phyloP scores from a whole-genome alignment of 73 alveolate genomes.

The Paraurostyla sp. region DNA sequence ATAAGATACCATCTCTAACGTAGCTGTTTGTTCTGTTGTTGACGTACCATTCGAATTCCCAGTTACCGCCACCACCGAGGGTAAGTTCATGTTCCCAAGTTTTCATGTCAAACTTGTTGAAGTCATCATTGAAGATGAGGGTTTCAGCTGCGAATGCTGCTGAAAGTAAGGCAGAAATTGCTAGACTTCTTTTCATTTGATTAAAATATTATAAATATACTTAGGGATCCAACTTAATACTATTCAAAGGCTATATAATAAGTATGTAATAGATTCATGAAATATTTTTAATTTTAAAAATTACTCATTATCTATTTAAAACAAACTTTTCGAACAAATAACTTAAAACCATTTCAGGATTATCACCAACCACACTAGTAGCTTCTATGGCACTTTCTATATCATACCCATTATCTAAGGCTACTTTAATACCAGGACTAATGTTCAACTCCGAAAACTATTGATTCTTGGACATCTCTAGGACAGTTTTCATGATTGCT shows the following conservation, averaged over 20 bases:
- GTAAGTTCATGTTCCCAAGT: constrained; percentile 77
- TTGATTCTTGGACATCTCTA: constrained; percentile 1
- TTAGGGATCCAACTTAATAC: no score
- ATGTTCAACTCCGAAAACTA: background rate
- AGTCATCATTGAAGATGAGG: constrained; percentile 76
- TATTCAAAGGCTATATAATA: no score
- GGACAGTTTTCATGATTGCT: constrained; percentile 70
- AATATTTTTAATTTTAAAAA: no score
- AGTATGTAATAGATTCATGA: no score
- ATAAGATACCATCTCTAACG: constrained; percentile 65
- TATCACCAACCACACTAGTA: constrained; percentile 89
- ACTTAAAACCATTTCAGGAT: constrained; percentile 91
- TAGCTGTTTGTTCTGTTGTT: constrained; percentile 77
- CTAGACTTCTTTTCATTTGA: constrained; percentile 17
- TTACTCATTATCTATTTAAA: background rate
- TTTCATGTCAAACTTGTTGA: constrained; percentile 65
- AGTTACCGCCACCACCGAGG: constrained; percentile 80
- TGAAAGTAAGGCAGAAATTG: background rate
- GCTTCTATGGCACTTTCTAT: constrained; percentile 95
- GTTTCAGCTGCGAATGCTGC: constrained; percentile 57
- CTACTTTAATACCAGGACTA: constrained; percentile 73
- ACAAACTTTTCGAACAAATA: constrained; percentile 82
- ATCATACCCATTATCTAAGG: constrained; percentile 85
- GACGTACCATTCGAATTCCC: constrained; percentile 80
- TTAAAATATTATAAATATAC: background rate